These are phyloP conservation scores for Coprinellus aureogranulatus DNA, from an alignment of 768 basidiomycete species.

Conservation along the genomic window DNA sequence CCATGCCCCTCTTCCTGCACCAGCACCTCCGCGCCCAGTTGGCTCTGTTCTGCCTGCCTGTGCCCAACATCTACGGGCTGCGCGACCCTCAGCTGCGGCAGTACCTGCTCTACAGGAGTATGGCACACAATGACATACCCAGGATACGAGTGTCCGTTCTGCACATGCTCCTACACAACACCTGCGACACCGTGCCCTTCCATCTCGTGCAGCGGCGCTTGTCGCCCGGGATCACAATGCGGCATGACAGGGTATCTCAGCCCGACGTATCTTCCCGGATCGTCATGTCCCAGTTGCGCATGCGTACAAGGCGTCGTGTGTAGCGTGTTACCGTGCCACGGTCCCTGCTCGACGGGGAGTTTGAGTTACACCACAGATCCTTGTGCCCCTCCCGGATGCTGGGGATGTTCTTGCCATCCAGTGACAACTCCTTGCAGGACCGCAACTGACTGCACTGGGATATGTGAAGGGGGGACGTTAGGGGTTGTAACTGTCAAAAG, in stretches of 20 bases:
- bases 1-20: not conserved
- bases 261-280: not conserved
- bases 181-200: not conserved
- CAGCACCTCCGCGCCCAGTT: not conserved
- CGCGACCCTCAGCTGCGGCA: not conserved
- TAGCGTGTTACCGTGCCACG: not conserved
- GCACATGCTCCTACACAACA: not conserved
- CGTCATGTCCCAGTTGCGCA: not conserved
- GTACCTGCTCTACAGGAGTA: not conserved
- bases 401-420: not conserved
- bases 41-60: not conserved
- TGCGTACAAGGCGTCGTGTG: not conserved
- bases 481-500: not conserved
- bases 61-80: not conserved
- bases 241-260: not conserved
- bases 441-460: not conserved
- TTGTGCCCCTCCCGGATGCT: not conserved
- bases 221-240: not conserved
- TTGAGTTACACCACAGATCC: not conserved
- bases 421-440: not conserved
- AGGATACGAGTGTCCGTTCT: not conserved
- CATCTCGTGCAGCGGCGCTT: not conserved
- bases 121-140: not conserved
- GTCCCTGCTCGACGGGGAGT: not conserved
- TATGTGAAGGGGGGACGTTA: not conserved